phyloP scores from a whole-genome alignment of 805 yeast species.

The Candida adriatica region DNA sequence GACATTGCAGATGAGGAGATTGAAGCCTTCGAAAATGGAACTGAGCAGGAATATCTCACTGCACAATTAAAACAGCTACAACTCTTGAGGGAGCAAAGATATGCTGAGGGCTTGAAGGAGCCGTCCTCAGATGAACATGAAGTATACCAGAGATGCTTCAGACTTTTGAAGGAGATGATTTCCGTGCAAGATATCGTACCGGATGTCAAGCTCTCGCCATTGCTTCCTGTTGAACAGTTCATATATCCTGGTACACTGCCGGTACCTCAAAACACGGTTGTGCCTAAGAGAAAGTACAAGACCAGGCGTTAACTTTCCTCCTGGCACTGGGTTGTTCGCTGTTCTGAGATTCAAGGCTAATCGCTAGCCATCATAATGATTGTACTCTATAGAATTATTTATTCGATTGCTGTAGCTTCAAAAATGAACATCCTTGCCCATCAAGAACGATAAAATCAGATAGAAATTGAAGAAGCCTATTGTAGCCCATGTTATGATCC shows the following conservation, averaged over 20 bases:
- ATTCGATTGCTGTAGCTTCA: conserved; percentile 12
- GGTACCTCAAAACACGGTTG: conserved; percentile 31
- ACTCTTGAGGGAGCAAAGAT: conserved; percentile 41
- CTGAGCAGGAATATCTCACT: conserved; percentile 36
- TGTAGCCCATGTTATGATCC: conserved; percentile 60
- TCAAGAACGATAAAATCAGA: conserved; percentile 44
- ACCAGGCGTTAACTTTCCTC: conserved; percentile 14
- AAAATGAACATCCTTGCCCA: conserved; percentile 47
- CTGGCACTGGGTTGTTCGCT: no score
- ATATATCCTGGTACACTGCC: conserved; percentile 80
- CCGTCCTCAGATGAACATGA: conserved; percentile 38
- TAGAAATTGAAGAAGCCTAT: conserved; percentile 69
- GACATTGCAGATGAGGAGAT: conserved; percentile 45
- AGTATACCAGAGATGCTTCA: conserved; percentile 35
- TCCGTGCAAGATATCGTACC: conserved; percentile 29
- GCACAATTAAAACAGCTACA: conserved; percentile 42
- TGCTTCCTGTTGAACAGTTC: conserved; percentile 62
- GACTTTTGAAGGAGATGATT: conserved; percentile 40
- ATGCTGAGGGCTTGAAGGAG: conserved; percentile 23
- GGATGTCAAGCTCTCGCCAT: conserved; percentile 27
- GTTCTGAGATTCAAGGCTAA: conserved; percentile 21
- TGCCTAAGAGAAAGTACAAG: conserved; percentile 15
- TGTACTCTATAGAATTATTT: conserved; percentile 6
- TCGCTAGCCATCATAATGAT: conserved; percentile 5
- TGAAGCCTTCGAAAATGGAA: conserved; percentile 37